Base-by-base conservation (phyloP, 1,284 basidiomycete species). In the Puccinia hordei region DNA sequence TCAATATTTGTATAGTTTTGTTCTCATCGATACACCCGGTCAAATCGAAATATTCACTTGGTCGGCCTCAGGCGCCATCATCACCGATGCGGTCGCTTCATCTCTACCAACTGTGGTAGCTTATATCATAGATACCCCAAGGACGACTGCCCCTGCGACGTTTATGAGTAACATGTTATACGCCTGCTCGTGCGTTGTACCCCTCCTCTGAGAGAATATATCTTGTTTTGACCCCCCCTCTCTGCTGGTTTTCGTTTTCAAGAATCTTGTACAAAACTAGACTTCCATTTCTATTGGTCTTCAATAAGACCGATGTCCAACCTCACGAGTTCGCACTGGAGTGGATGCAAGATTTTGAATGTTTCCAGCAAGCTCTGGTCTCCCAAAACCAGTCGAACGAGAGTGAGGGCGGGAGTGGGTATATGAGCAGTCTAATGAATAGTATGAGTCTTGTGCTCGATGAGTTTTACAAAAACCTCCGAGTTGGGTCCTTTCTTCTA, bases 101-200 rank as follows among this genome's bases (percentile, higher is more conserved):
- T 90, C 94, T 0, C 88, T 98, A 82, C 97, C 97, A 0, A 93
- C 96, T 0, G 93, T 95, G 33, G 91, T 99, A 53, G 97, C 95
- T 15, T 99, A 98, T 85, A 90, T 99, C 81, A 94, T 99, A 84
- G 97, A 99, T 86, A 99, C 97, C 1, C 96, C 97, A 22, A 89
- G 97, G 81, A 96, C 95, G 13, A 92, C 92, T 0, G 91, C 95
- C 0, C 97, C 97, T 0, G 94, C 96, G 8, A 99, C 97, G 0
- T 99, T 99, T 86, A 99, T 99, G 97, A 94, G 92, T 75, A 99
- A 99, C 87, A 99, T 99, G 97, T 89, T 99, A 72, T 99, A 99
- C 85, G 97, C 97, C 0, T 99, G 97, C 89, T 94, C 93, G 92
- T 92, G 82, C 82, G 90, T 86, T 33, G 46, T 66, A 66, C 38